phyloP scores from a whole-genome alignment of 2,329 filamentous ascomycete species.

The Polytolypa hystricis region DNA sequence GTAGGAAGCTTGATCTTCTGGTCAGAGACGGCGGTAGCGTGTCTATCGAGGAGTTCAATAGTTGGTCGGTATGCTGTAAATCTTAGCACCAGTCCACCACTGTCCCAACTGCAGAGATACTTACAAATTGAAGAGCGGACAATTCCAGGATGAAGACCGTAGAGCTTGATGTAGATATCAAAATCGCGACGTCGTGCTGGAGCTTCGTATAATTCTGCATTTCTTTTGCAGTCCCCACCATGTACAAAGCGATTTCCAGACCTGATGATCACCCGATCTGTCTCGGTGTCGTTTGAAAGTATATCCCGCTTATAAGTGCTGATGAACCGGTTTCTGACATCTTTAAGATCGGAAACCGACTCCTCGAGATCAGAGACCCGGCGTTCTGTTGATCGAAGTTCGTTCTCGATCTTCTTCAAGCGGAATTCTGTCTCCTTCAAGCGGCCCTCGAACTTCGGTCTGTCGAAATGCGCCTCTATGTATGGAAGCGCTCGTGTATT shows the following conservation, averaged over 20 bases:
- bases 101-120: not conserved
- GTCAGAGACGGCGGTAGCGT: constrained; percentile 1
- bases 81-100: not conserved
- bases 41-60: constrained; percentile 1
- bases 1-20: not conserved
- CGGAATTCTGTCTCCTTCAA: not conserved
- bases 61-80: not conserved
- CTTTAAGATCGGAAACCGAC: constrained; percentile 1
- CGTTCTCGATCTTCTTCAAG: not conserved
- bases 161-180: constrained; percentile 1
- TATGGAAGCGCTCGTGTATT: not conserved
- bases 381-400: not conserved
- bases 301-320: constrained; percentile 2
- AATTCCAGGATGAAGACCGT: not conserved
- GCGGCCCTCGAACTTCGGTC: not conserved
- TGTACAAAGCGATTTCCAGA: constrained; percentile 2
- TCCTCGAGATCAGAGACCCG: not conserved
- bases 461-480: not conserved
- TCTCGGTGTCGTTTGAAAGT: not conserved
- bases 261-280: not conserved
- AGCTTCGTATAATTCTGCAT: constrained; percentile 2
- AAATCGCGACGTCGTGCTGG: constrained; percentile 3
- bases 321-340: constrained; percentile 1
- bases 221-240: constrained; percentile 2
- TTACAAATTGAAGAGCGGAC: constrained; percentile 1